phyloP scores from a whole-genome alignment of 108 stramenopile genomes.

The Nitzschia palea region DNA sequence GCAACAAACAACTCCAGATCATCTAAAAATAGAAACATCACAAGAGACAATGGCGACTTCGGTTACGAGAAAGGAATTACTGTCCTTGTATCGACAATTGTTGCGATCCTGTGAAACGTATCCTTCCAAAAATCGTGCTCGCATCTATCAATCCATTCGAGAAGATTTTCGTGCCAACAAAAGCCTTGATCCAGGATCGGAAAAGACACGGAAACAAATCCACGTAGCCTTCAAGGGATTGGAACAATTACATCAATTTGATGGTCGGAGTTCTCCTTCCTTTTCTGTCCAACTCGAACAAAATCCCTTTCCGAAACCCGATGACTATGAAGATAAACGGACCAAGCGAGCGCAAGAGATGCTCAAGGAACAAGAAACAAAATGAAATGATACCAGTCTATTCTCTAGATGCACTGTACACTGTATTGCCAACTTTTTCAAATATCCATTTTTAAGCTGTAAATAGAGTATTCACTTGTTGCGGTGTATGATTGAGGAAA shows the following conservation, averaged over 20 bases:
- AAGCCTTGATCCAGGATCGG: slow-evolving; percentile 41
- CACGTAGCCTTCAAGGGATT: slow-evolving; percentile 79
- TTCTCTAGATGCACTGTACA: neutral
- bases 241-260: slow-evolving; percentile 74
- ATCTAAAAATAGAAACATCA: too few relatives aligned
- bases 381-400: neutral
- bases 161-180: slow-evolving; percentile 76
- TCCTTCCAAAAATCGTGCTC: slow-evolving; percentile 72
- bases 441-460: slow-evolving; percentile 33
- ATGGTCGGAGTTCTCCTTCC: slow-evolving; percentile 53
- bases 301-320: slow-evolving; percentile 85
- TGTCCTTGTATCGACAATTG: slow-evolving; percentile 66
- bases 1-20: too few relatives aligned
- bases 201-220: slow-evolving; percentile 61
- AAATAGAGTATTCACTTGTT: slow-evolving; percentile 76
- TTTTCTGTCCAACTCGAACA: slow-evolving; percentile 80
- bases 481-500: slow-evolving; percentile 71
- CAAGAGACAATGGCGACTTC: too few relatives aligned
- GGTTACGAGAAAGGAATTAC: slow-evolving; percentile 35
- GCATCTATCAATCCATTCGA: slow-evolving; percentile 75
- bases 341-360: slow-evolving; percentile 24
- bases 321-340: slow-evolving; percentile 33
- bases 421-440: neutral
- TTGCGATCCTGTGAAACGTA: slow-evolving; percentile 69
- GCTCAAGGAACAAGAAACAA: slow-evolving; percentile 8